Percentiles rank a stretch among this genome's conserved stretches.
These are phyloP conservation scores for Vachellia pachyceras DNA, from an alignment of 306 rosid species.

Conservation along the genomic window DNA sequence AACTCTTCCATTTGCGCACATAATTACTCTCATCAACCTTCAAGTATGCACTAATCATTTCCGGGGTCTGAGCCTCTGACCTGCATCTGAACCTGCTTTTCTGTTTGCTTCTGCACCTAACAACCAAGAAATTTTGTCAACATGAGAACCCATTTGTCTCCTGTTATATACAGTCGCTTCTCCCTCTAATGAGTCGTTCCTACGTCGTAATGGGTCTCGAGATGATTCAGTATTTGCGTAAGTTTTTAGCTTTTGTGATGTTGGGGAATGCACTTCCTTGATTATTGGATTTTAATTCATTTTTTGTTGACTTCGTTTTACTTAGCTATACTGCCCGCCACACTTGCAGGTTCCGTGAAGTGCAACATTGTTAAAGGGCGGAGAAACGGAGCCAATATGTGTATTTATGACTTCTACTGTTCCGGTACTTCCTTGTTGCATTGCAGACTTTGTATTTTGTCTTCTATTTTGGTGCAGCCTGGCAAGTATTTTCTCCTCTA, in stretches of 20 bases:
- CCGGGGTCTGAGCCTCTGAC: neutral
- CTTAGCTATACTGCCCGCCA: neutral
- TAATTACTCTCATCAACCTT: neutral
- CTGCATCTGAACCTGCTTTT: constrained; percentile 10
- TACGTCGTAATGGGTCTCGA: neutral
- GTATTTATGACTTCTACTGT: no score
- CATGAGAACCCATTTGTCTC: neutral
- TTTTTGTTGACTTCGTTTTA: no score
- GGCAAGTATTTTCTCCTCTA: neutral
- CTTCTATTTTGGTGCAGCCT: neutral
- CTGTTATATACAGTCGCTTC: neutral
- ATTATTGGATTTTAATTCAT: neutral
- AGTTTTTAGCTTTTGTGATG: neutral
- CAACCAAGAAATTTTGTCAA: neutral
- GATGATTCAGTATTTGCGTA: neutral
- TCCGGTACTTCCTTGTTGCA: constrained; percentile 16
- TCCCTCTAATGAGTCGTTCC: neutral
- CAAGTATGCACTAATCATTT: neutral
- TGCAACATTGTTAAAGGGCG: constrained; percentile 25
- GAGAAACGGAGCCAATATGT: constrained; percentile 23
- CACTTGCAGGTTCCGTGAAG: constrained; percentile 34
- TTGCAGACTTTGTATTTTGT: neutral
- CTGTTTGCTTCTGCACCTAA: neutral
- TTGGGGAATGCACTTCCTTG: neutral
- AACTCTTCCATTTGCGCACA: neutral